These are phyloP conservation scores for Trichoderma cornu-damae DNA, from an alignment of 2,329 filamentous ascomycete genomes.

Conservation along the genomic window DNA sequence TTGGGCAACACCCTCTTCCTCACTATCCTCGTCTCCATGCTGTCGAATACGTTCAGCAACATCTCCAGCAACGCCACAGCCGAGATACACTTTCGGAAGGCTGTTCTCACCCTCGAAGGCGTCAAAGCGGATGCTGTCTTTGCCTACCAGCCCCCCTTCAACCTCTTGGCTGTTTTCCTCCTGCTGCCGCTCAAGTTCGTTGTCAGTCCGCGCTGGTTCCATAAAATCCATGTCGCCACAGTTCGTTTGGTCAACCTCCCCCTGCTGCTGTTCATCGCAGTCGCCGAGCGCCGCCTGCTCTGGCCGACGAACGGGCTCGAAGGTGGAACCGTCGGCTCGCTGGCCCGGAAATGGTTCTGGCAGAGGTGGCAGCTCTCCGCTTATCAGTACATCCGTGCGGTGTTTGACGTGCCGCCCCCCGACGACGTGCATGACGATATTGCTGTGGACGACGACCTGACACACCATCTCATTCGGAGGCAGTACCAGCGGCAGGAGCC, in stretches of 20 bases:
- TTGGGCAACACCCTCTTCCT: conserved; percentile 82
- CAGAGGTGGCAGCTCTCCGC: conserved; percentile 63
- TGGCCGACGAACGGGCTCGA: conserved; percentile 43
- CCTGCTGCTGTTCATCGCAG: conserved; percentile 63
- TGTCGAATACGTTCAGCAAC: conserved; percentile 76
- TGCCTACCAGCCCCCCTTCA: conserved; percentile 77
- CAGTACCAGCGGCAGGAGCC: conserved; percentile 48
- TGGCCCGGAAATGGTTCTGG: conserved; percentile 51
- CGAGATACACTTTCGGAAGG: conserved; percentile 78
- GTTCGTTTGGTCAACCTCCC: conserved; percentile 72
- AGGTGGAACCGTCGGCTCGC: conserved; percentile 22
- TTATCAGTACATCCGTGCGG: conserved; percentile 65
- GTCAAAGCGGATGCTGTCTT: conserved; percentile 82
- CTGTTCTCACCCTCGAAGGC: conserved; percentile 77
- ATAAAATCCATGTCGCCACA: conserved; percentile 78
- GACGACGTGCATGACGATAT: conserved; percentile 54
- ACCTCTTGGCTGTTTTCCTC: conserved; percentile 68
- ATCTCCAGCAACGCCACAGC: conserved; percentile 71
- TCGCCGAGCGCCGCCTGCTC: conserved; percentile 64
- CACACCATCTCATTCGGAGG: conserved; percentile 52
- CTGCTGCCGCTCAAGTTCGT: conserved; percentile 72
- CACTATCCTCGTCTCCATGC: conserved; percentile 83
- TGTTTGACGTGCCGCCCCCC: conserved; percentile 67
- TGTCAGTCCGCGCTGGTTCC: conserved; percentile 79
- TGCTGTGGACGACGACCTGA: conserved; percentile 54